Conservation (phyloP, 768 basidiomycete genomes). For the Xerocomellus chrysenteron region DNA sequence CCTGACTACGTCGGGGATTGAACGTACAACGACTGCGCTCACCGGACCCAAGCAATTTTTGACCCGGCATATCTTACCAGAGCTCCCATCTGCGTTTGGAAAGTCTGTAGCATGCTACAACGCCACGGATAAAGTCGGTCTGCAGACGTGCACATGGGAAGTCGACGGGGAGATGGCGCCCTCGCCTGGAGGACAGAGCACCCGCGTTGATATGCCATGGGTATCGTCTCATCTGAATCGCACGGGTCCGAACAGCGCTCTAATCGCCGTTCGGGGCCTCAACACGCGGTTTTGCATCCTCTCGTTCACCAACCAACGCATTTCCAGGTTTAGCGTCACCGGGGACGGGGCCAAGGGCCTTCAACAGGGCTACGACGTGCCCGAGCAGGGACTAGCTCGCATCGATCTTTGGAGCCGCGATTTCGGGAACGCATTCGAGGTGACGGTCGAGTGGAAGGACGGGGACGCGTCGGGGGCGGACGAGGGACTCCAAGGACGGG, state of each 20-base stretch:
- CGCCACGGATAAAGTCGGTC: conserved; percentile 30
- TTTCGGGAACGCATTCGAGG: conserved; percentile 54
- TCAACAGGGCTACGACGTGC: conserved; percentile 43
- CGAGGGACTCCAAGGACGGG: conserved; percentile 37
- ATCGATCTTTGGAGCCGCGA: conserved; percentile 60
- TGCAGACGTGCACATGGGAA: conserved; percentile 52
- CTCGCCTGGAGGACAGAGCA: conserved; percentile 34
- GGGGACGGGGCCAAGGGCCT: conserved; percentile 36
- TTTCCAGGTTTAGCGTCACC: conserved; percentile 42
- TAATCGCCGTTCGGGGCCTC: conserved; percentile 48
- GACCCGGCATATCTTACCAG: conserved; percentile 41
- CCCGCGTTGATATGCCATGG: conserved; percentile 33
- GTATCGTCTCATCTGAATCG: conserved; percentile 43
- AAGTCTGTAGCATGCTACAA: conserved; percentile 35
- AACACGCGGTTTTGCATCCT: conserved; percentile 67
- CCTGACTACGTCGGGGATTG: conserved; percentile 33
- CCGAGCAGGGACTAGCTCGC: conserved; percentile 35
- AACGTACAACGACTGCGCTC: conserved; percentile 43
- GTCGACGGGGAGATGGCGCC: conserved; percentile 36
- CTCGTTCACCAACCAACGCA: conserved; percentile 49
- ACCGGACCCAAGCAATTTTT: conserved; percentile 47
- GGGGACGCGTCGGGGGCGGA: conserved; percentile 11
- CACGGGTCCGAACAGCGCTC: conserved; percentile 44
- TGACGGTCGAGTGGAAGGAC: conserved; percentile 50
- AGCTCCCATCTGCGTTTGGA: conserved; percentile 51